A percentile compares a stretch with the other conserved stretches of the same genome.
phyloP scores from a whole-genome alignment of 106 monocot genomes.

The Acorus calamus region DNA sequence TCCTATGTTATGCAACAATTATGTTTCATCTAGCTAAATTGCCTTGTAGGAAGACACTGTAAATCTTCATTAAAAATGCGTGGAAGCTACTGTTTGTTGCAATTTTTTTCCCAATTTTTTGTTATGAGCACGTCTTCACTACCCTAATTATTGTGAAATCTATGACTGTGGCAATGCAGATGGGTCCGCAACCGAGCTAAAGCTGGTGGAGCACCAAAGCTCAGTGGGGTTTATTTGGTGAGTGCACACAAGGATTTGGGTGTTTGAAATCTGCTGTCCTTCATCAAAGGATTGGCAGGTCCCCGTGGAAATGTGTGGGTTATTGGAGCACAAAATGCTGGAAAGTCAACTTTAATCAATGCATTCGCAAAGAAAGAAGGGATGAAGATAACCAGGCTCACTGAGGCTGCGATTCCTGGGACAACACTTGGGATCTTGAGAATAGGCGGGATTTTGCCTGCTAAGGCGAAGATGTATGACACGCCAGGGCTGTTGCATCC shows the following conservation, averaged over 20 bases:
- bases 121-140: too few species aligned
- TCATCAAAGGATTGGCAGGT: slow-evolving; percentile 67
- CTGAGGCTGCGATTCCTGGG: slow-evolving; percentile 89
- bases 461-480: slow-evolving; percentile 97
- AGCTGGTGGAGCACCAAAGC: slow-evolving; percentile 69
- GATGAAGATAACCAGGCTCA: slow-evolving; percentile 53
- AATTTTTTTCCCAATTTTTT: too few species aligned
- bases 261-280: slow-evolving; percentile 73
- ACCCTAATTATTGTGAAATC: too few species aligned
- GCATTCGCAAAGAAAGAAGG: slow-evolving; percentile 72
- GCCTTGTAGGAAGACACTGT: too few species aligned
- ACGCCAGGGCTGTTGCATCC: slow-evolving; percentile 95
- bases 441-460: slow-evolving; percentile 73
- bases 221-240: slow-evolving; percentile 67
- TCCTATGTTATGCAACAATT: too few species aligned
- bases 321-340: slow-evolving; percentile 95
- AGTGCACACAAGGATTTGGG: slow-evolving; percentile 82
- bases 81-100: too few species aligned
- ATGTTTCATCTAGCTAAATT: too few species aligned
- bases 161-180: too few species aligned
- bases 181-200: slow-evolving; percentile 83
- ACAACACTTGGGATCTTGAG: slow-evolving; percentile 88
- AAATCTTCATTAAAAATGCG: too few species aligned
- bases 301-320: slow-evolving; percentile 97
- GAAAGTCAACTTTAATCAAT: slow-evolving; percentile 96